Conservation (phyloP, 768 basidiomycete genomes). For the Pisolithus albus region DNA sequence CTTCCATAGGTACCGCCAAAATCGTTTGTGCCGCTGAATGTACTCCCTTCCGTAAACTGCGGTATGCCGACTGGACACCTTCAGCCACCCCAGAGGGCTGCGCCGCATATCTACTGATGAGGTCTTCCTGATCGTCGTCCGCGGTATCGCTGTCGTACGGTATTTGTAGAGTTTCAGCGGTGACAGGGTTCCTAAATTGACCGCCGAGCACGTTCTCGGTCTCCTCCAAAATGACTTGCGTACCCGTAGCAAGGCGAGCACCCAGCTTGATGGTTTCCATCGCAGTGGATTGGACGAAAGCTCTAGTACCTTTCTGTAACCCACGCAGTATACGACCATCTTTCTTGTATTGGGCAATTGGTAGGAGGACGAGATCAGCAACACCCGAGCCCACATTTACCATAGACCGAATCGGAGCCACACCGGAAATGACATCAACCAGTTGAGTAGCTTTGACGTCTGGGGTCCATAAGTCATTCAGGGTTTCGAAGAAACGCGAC, state of each 20-base stretch:
- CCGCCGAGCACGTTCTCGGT: conserved; percentile 88
- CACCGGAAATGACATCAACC: conserved; percentile 93
- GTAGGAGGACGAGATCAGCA: conserved; percentile 90
- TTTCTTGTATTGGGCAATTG: conserved; percentile 96
- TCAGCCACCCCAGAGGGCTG: conserved; percentile 82
- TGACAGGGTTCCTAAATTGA: conserved; percentile 58
- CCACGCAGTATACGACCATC: conserved; percentile 91
- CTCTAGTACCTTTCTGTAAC: conserved; percentile 87
- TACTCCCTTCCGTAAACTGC: conserved; percentile 77
- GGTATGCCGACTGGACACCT: conserved; percentile 89
- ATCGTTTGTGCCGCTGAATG: conserved; percentile 97
- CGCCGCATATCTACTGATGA: conserved; percentile 85
- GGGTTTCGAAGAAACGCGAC: conserved; percentile 77
- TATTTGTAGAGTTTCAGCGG: conserved; percentile 58
- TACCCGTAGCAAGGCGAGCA: conserved; percentile 90
- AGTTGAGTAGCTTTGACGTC: conserved; percentile 99
- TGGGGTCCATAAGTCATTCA: conserved; percentile 99
- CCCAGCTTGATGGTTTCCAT: conserved; percentile 94
- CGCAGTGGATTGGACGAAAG: conserved; percentile 91
- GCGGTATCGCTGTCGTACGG: conserved; percentile 26
- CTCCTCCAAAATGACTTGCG: conserved; percentile 94
- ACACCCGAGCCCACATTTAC: conserved; percentile 98
- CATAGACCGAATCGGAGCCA: conserved; percentile 90
- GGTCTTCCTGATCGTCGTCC: conserved; percentile 39
- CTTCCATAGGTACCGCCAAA: conserved; percentile 97